These are phyloP conservation scores for Alternaria brassicae DNA, from an alignment of 2,329 filamentous ascomycete genomes.

Conservation along the genomic window DNA sequence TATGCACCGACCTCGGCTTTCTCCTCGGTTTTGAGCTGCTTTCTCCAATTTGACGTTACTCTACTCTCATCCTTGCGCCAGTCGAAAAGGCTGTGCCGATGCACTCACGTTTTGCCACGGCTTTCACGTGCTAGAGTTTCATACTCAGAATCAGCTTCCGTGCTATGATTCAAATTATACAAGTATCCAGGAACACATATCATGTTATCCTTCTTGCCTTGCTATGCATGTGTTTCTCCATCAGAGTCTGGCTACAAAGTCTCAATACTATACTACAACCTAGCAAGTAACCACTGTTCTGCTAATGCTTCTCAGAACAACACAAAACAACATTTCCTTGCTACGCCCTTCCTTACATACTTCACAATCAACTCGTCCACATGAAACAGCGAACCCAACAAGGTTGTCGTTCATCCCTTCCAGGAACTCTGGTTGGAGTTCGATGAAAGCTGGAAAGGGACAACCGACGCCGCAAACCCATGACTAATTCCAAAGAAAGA, in stretches of 20 bases:
- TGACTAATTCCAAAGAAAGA: neutral
- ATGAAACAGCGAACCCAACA: too few species aligned
- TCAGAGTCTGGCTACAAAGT: neutral
- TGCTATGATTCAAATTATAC: neutral
- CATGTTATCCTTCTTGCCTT: neutral
- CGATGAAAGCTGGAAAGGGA: neutral
- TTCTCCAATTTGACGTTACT: neutral
- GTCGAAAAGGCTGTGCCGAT: neutral
- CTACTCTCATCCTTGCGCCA: neutral
- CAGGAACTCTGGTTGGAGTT: neutral
- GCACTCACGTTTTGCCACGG: neutral
- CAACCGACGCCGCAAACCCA: neutral
- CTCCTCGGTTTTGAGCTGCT: neutral
- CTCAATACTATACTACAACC: neutral
- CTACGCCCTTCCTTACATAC: neutral
- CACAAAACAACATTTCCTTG: neutral
- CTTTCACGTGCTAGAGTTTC: neutral
- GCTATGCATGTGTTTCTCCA: neutral
- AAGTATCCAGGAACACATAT: neutral
- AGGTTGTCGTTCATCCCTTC: too few species aligned
- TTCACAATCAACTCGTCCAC: neutral
- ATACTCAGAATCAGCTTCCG: neutral
- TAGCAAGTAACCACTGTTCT: too few species aligned
- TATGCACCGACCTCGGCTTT: neutral
- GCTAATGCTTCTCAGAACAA: too few species aligned